Evolutionary conservation across 106 monocot genomes (phyloP).

Genomic region (Acanthochlamys bracteata): DNA sequence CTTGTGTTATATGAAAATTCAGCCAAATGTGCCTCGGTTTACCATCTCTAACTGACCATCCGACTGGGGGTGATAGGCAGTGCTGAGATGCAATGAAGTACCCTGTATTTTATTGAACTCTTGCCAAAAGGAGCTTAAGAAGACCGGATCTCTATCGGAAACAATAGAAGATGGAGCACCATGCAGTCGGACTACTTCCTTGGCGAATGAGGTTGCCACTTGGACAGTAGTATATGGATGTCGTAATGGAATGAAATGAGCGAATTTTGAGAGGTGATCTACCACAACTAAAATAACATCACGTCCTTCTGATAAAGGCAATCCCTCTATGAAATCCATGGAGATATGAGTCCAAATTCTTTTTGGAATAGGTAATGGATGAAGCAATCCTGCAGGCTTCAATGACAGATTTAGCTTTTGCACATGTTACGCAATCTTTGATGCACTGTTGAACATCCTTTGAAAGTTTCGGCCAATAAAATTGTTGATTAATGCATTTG

Average conservation of each 20-base stretch:
- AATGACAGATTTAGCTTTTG: too few relatives aligned
- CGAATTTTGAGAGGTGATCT: neutral
- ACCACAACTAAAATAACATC: slow-evolving; percentile 1
- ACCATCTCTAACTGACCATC: too few relatives aligned
- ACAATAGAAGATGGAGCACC: neutral
- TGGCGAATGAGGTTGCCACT: neutral
- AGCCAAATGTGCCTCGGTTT: too few relatives aligned
- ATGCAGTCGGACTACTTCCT: neutral
- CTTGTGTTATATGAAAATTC: too few relatives aligned
- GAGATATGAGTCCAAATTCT: slow-evolving; percentile 3
- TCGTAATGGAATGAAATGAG: neutral
- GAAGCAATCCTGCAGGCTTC: neutral
- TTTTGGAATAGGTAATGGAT: slow-evolving; percentile 3
- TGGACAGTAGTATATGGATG: neutral
- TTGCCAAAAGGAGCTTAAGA: too few relatives aligned
- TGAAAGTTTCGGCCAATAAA: neutral
- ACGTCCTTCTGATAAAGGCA: neutral
- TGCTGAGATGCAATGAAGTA: too few relatives aligned
- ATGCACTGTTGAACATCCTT: neutral
- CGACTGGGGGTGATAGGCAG: too few relatives aligned
- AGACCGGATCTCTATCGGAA: too few relatives aligned
- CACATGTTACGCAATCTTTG: too few relatives aligned
- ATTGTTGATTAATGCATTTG: neutral
- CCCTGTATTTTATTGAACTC: neutral
- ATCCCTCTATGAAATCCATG: slow-evolving; percentile 2